These are phyloP conservation scores for Phalaenopsis equestris DNA, from an alignment of 106 monocot species.

Conservation along the genomic window DNA sequence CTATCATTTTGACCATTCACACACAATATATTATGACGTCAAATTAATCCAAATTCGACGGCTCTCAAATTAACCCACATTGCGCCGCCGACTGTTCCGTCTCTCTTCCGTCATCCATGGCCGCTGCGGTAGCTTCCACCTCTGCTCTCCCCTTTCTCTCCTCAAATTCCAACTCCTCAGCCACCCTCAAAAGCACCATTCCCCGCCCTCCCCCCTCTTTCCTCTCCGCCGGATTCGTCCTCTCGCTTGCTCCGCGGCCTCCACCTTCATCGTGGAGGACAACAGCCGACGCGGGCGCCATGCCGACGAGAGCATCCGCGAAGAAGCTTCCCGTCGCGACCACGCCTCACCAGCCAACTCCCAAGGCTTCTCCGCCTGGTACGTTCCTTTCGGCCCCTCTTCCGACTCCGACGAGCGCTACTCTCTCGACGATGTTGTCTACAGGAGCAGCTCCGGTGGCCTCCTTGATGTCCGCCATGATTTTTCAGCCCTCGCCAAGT, in stretches of 20 bases:
- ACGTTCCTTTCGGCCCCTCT: constrained; percentile 40
- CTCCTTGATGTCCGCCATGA: constrained; percentile 89
- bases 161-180: background rate
- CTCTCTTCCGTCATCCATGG: constrained; percentile 3
- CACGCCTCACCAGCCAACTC: constrained; percentile 13
- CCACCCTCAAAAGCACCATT: background rate
- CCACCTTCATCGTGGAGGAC: background rate
- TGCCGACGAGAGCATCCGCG: constrained; percentile 82
- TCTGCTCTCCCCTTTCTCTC: background rate
- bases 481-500: constrained; percentile 51
- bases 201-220: background rate
- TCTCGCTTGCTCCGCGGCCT: constrained; percentile 8
- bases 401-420: constrained; percentile 38
- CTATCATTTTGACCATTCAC: too few species aligned
- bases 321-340: constrained; percentile 58
- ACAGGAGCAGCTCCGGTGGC: constrained; percentile 70
- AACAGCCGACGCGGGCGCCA: constrained; percentile 39
- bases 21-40: too few species aligned
- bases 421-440: constrained; percentile 92
- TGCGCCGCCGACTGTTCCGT: background rate
- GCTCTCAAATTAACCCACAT: background rate
- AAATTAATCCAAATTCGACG: too few species aligned
- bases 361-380: constrained; percentile 54
- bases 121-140: background rate
- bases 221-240: background rate